Evolutionary conservation across 2,329 filamentous ascomycete species (phyloP).

Genomic region (Trichocomaceae sp.): DNA sequence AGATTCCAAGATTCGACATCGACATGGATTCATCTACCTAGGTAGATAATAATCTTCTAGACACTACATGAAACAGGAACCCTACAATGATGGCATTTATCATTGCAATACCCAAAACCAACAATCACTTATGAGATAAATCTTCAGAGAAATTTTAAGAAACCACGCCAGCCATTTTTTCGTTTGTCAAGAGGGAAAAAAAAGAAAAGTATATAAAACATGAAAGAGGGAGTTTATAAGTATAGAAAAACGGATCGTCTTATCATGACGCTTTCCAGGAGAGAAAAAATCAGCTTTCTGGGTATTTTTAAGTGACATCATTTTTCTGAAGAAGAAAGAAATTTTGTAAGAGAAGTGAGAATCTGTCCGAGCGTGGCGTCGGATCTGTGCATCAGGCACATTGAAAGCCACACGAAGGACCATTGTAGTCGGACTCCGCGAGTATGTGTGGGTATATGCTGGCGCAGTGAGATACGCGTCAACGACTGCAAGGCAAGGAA

Average conservation of each 20-base stretch:
- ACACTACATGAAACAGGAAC: too few species aligned
- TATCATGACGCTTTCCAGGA: background rate
- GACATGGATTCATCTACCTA: too few species aligned
- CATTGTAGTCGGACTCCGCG: background rate
- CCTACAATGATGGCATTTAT: background rate
- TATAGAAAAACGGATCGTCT: background rate
- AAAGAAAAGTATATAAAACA: constrained; percentile 1
- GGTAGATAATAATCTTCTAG: too few species aligned
- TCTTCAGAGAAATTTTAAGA: background rate
- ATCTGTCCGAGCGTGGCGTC: background rate
- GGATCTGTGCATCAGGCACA: background rate
- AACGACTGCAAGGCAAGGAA: background rate
- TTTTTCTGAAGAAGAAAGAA: background rate
- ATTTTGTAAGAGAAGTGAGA: background rate
- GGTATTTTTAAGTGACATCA: constrained; percentile 1
- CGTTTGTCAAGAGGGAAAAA: background rate
- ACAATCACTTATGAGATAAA: background rate
- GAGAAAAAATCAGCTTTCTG: constrained; percentile 1
- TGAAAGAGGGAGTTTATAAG: background rate
- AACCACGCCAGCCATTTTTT: background rate
- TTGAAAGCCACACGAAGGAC: background rate
- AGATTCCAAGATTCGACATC: background rate
- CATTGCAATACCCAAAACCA: background rate
- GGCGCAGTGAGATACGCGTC: background rate
- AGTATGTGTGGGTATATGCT: background rate